Percentiles rank a stretch among this genome's conserved stretches.
Conservation (phyloP, 768 basidiomycete genomes). For the button mushroom (Agaricus bisporus) region DNA sequence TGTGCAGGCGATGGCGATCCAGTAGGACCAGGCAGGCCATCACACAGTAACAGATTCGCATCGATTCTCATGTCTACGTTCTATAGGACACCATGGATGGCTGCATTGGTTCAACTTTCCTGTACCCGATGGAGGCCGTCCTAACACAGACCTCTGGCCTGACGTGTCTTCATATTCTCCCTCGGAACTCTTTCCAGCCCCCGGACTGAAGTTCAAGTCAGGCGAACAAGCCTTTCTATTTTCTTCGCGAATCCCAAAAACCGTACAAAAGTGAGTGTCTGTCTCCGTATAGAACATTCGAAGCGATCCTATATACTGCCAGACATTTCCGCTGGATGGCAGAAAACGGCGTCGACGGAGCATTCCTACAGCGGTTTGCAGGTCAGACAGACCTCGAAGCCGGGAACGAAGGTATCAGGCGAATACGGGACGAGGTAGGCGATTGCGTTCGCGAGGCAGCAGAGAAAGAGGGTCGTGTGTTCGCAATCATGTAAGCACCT, state of each 20-base stretch:
- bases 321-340: slow-evolving; percentile 86
- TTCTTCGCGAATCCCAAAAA: slow-evolving; percentile 71
- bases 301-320: neutral
- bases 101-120: slow-evolving; percentile 78
- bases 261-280: slow-evolving; percentile 47
- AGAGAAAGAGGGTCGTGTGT: slow-evolving; percentile 75
- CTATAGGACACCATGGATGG: slow-evolving; percentile 73
- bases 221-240: slow-evolving; percentile 67
- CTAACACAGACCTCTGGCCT: slow-evolving; percentile 77
- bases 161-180: slow-evolving; percentile 65
- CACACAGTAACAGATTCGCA: neutral
- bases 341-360: slow-evolving; percentile 72
- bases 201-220: slow-evolving; percentile 51
- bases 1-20: slow-evolving; percentile 66
- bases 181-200: slow-evolving; percentile 64
- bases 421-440: slow-evolving; percentile 69
- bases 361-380: slow-evolving; percentile 74
- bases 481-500: slow-evolving; percentile 69
- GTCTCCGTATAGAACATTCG: neutral
- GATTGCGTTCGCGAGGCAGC: slow-evolving; percentile 69
- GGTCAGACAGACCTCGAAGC: slow-evolving; percentile 57
- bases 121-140: slow-evolving; percentile 60
- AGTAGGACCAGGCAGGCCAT: slow-evolving; percentile 46
- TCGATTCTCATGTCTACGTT: neutral
- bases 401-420: slow-evolving; percentile 49